These are phyloP conservation scores for Dictyostelium intermedium DNA, from an alignment of 78 protist species.

Conservation along the genomic window DNA sequence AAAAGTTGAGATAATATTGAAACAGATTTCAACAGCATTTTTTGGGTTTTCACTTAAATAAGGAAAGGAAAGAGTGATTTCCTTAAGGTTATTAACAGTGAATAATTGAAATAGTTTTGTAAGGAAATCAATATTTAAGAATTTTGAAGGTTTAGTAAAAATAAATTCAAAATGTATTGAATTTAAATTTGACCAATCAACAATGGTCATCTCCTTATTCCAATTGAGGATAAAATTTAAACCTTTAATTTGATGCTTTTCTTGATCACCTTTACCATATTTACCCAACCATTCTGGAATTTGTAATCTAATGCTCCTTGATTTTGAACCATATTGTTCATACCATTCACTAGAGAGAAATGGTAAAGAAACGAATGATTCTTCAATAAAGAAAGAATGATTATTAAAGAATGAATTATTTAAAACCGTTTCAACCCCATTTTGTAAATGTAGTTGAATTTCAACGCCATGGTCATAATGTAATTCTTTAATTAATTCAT, in stretches of 20 bases:
- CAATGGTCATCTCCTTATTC: too few relatives aligned
- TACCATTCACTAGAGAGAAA: background rate
- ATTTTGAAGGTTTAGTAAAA: background rate
- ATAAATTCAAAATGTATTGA: background rate
- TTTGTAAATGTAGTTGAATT: background rate
- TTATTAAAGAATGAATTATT: background rate
- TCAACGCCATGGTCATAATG: background rate
- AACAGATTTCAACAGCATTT: background rate
- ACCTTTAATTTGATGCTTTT: background rate
- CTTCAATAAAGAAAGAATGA: background rate
- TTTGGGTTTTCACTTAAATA: background rate
- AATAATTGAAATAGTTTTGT: background rate
- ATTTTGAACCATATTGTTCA: background rate
- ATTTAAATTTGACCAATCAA: background rate
- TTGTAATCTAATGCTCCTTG: background rate
- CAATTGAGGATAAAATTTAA: background rate
- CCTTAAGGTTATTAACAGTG: background rate
- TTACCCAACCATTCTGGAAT: background rate
- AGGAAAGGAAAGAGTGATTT: background rate
- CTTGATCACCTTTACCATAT: background rate
- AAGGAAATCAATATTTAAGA: background rate
- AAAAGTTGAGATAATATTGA: background rate
- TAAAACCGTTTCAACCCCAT: background rate
- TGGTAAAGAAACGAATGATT: background rate
- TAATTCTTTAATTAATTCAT: background rate